Percentiles rank a stretch among this genome's conserved stretches.
Evolutionary conservation across 1,284 basidiomycete species (phyloP).

Genomic region (Fereydounia khargensis): DNA sequence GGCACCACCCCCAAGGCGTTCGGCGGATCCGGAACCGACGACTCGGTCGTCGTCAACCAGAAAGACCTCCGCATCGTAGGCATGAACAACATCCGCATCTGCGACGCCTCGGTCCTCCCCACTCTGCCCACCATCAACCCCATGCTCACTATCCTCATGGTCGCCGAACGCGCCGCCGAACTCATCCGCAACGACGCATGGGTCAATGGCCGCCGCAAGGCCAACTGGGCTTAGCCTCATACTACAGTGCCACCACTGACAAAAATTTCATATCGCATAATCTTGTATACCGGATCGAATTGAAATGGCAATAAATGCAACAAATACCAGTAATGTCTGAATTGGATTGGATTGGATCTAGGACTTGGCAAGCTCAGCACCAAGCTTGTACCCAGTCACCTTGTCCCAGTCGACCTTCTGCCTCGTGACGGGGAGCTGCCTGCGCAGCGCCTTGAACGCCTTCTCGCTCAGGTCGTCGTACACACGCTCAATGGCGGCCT

Average conservation of each 20-base stretch:
- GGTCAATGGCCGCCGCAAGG: constrained; percentile 28
- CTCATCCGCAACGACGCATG: constrained; percentile 50
- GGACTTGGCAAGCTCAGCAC: constrained; percentile 30
- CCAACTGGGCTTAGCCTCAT: constrained; percentile 10
- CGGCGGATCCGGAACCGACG: constrained; percentile 25
- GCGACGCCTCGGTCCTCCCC: constrained; percentile 55
- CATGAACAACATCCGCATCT: constrained; percentile 46
- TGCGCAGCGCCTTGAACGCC: constrained; percentile 49
- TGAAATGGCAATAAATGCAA: too few species aligned
- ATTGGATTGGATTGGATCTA: too few species aligned
- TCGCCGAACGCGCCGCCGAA: constrained; percentile 55
- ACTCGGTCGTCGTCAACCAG: constrained; percentile 51
- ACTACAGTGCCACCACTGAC: too few species aligned
- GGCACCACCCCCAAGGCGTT: constrained; percentile 32
- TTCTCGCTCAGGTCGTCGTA: constrained; percentile 41
- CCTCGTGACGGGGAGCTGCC: constrained; percentile 49
- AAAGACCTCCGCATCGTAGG: constrained; percentile 48
- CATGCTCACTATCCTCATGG: constrained; percentile 47
- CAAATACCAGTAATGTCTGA: too few species aligned
- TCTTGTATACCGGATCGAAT: too few species aligned
- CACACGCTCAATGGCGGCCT: constrained; percentile 23
- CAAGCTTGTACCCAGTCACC: constrained; percentile 47
- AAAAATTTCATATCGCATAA: too few species aligned
- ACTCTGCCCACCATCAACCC: constrained; percentile 52
- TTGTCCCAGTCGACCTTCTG: constrained; percentile 57